Evolutionary conservation across 2,329 filamentous ascomycete genomes (phyloP).

Genomic region (Davidsoniella virescens): DNA sequence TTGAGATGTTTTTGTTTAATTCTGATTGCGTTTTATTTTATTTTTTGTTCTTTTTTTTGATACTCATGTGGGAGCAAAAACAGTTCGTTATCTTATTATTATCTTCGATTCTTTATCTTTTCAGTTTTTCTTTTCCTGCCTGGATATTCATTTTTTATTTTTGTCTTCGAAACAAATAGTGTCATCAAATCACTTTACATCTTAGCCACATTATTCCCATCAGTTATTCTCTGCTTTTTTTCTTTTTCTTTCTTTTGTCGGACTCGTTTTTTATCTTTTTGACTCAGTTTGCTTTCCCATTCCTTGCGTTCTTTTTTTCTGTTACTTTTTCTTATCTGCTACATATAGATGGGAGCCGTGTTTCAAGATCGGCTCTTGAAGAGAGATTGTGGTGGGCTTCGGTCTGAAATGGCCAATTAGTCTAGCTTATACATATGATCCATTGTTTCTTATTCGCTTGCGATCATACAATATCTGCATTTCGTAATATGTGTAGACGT

Average conservation of each 20-base stretch:
- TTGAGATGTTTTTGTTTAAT: background rate
- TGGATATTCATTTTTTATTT: background rate
- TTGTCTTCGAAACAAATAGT: background rate
- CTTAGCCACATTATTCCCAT: background rate
- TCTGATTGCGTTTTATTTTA: background rate
- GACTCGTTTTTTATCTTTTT: slow-evolving; percentile 7
- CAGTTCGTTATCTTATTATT: background rate
- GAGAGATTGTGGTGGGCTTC: too few species aligned
- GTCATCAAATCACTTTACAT: background rate
- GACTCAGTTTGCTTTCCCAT: background rate
- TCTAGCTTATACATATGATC: background rate
- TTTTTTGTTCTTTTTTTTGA: background rate
- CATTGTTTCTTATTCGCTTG: background rate
- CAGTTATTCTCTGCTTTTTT: slow-evolving; percentile 2
- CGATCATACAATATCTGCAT: slow-evolving; percentile 1
- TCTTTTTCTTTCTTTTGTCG: background rate
- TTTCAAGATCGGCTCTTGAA: background rate
- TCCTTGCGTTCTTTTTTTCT: background rate
- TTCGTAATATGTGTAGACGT: background rate
- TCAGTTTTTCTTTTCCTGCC: background rate
- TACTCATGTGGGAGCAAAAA: too few species aligned
- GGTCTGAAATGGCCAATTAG: background rate
- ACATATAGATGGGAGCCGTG: background rate
- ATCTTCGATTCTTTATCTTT: background rate
- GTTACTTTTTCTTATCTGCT: slow-evolving; percentile 1